Base-by-base conservation (phyloP, 108 stramenopile species). In the Discostella pseudostelligera region DNA sequence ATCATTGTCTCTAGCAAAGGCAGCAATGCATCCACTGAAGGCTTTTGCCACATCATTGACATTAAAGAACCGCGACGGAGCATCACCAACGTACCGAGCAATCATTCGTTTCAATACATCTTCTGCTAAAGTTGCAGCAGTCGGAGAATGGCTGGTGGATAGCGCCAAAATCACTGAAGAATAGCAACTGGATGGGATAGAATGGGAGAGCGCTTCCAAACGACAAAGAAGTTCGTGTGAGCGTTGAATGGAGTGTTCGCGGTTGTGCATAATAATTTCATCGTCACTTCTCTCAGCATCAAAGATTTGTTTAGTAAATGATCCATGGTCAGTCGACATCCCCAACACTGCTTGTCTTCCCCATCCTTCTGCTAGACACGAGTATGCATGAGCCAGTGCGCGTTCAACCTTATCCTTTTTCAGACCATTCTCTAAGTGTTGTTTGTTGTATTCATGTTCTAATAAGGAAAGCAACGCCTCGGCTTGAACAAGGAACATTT, bases 1-100 rank as follows among this genome's bases (percentile, higher is more conserved):
- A 62, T 78, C 77, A 56, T 78, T 62, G 22, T 70, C 65, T 65
- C 62, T 78, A 4, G 65, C 70, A 62, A 70, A 56, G 6, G 69
- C 67, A 62, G 77, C 69, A 50, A 78, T 78, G 55, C 77, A 78
- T 3, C 65, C 77, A 58, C 67, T 69, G 47, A 56, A 78, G 11
- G 77, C 70, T 14, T 61, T 71, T 14, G 59, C 46, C 11, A 78
- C 65, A 67, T 78, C 65, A 19, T 62, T 59, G 10, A 36, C 50
- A 62, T 78, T 59, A 21, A 74, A 60, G 4, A 45, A 17, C n/a
- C 43, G 29, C 20, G 55, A 67, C 7, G 21, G 20, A 1, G 57
- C 21, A 45, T 59, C 10, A 14, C 51, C 45, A 28, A 42, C 47
- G n/a, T 60, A 62, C 32, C 59, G 46, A 19, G 51, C 16, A 13